These are phyloP conservation scores for Fusarium sp. DNA, from an alignment of 2,329 filamentous ascomycete species.

Conservation along the genomic window DNA sequence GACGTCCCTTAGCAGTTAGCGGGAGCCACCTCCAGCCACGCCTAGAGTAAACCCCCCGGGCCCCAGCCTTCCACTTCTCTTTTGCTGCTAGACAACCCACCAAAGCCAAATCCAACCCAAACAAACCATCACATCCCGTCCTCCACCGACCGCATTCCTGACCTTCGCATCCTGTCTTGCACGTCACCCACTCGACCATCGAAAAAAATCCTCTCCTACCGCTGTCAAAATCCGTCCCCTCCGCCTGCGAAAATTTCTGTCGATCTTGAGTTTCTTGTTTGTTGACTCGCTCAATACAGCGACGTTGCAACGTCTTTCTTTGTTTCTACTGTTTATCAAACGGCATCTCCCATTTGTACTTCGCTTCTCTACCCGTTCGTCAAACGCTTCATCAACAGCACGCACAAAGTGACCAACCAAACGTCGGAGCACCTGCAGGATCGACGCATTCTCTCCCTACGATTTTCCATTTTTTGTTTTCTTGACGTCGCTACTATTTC, in stretches of 20 bases:
- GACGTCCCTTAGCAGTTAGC: conserved; percentile 46
- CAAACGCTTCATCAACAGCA: conserved; percentile 25
- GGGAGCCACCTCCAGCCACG: conserved; percentile 50
- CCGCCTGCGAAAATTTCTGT: conserved; percentile 14
- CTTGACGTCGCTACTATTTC: conserved; percentile 8
- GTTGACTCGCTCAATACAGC: conserved; percentile 21
- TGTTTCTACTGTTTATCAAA: conserved; percentile 29
- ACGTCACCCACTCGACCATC: conserved; percentile 45
- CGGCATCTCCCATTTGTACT: conserved; percentile 10
- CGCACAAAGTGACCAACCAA: conserved; percentile 27
- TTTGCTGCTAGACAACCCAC: conserved; percentile 35
- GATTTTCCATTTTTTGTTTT: conserved; percentile 23
- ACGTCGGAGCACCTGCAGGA: conserved; percentile 13
- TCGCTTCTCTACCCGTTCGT: conserved; percentile 37
- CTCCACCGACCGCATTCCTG: conserved; percentile 47
- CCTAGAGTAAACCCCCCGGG: conserved; percentile 44
- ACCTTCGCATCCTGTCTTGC: conserved; percentile 48
- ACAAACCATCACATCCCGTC: conserved; percentile 43
- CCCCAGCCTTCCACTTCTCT: conserved; percentile 50
- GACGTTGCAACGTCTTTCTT: conserved; percentile 30
- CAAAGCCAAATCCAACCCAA: conserved; percentile 28
- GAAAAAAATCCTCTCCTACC: conserved; percentile 30
- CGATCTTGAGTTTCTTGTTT: conserved; percentile 25
- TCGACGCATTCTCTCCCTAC: conserved; percentile 23
- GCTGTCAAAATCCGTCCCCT: conserved; percentile 31